Evolutionary conservation across 2,329 filamentous ascomycete genomes (phyloP).

Genomic region (Metarhizium rileyi): DNA sequence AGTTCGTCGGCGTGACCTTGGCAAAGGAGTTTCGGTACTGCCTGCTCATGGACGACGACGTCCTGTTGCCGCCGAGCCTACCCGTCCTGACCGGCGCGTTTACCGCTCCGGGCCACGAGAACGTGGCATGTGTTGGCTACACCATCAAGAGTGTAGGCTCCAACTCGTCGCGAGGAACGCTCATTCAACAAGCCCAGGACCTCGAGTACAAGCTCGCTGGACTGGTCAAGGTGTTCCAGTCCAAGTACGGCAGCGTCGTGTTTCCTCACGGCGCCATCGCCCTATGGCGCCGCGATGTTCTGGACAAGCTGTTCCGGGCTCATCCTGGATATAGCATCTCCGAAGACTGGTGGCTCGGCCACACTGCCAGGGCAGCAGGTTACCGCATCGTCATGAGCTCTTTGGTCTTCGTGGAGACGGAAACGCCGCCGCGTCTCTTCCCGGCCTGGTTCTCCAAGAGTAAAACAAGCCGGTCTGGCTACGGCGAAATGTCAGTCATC

Average conservation of each 20-base stretch:
- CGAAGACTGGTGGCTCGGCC: background rate
- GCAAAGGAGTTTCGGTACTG: background rate
- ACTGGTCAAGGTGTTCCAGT: background rate
- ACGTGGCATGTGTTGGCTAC: background rate
- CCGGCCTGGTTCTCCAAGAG: background rate
- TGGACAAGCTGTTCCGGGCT: background rate
- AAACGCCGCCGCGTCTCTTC: background rate
- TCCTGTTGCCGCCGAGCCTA: background rate
- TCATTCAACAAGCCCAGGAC: background rate
- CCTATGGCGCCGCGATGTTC: background rate
- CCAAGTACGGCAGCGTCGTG: background rate
- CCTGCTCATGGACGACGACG: background rate
- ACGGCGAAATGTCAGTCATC: background rate
- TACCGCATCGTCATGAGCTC: background rate
- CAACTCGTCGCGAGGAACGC: background rate
- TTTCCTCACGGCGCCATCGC: background rate
- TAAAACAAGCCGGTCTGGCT: background rate
- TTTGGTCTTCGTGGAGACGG: background rate
- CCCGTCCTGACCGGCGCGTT: background rate
- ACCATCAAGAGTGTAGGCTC: background rate
- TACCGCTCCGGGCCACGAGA: background rate
- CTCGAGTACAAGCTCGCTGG: background rate
- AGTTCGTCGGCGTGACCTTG: background rate
- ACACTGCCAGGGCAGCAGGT: background rate
- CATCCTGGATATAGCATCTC: background rate